Base-by-base conservation (phyloP, 1,139 yeast species). In the Zygoascus hellenicus region DNA sequence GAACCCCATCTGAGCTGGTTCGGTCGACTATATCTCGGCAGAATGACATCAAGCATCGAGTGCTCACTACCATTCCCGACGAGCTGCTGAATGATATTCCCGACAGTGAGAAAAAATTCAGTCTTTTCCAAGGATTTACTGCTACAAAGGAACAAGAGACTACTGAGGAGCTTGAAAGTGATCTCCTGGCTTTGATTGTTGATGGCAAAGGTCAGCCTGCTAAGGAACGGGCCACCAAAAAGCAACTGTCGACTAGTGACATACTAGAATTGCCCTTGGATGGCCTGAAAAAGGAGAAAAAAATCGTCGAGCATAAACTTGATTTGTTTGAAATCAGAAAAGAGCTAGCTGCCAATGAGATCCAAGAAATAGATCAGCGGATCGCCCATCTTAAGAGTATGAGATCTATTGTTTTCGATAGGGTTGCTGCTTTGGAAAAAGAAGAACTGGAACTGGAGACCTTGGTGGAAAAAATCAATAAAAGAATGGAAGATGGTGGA, bases 91-190 rank as follows among this genome's bases (percentile, higher is more conserved):
- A 33, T 2, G 45, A 34, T 19, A 26, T 42, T 28, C 45, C 42
- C 16, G 57, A 54, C 38, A 54, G 59, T 17, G 58, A 58, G 28
- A 54, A 60, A 33, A 49, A 55, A 38, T 78, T 71, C 58, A 77
- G 86, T 1, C 64, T 83, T 15, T 80, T 76, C 55, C 87, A 83
- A 60, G 89, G 88, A 0, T 83, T 81, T 58, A 74, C 71, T 54
- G 87, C 86, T 1, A 70, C 77, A 0, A 57, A 76, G 38, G 55
- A 52, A 19, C 47, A 43, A 16, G 32, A 19, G 9, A 28, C 17
- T 13, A 29, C 80, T 79, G 0, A 41, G 5, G 40, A 38, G 6
- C 30, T 41, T 15, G 32, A 19, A 28, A 4, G 29, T 9, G 26
- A 22, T 22, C 34, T 26, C 9, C 26, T 39, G 16, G 26, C 26